Base-by-base conservation (phyloP, 2,329 filamentous ascomycete species). In the Fonsecaea erecta region DNA sequence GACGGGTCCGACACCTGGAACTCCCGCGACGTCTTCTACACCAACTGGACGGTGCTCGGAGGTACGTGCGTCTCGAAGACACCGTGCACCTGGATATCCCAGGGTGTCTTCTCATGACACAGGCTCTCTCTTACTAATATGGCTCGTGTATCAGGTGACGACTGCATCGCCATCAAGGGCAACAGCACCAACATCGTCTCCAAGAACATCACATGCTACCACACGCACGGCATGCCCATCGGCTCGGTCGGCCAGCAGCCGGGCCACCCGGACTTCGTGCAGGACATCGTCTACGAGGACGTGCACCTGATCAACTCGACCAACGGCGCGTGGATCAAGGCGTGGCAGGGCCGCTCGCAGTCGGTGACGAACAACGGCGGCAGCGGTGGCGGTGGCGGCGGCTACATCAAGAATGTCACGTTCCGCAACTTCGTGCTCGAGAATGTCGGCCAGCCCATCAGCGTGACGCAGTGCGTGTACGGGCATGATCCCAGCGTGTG, bases 151-250 rank as follows among this genome's bases (percentile, higher is more conserved):
- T 90, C 90, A 70, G 86, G 85, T 37, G 88, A 90, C 73, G 85
- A 92, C 73, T 91, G 89, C 66, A 86, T 91, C 12, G 88, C 87
- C 0, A 91, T 91, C 82, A 91, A 91, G 76, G 88, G 88, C 18
- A 91, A 91, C 74, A 87, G 84, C 71, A 90, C 87, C 51, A 83
- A 90, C 68, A 85, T 91, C 7, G 75, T 91, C 3, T 84, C 91
- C 4, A 88, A 91, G 73, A 87, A 88, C 67, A 77, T 91, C 3
- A 77, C 80, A 65, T 91, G 89, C 77, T 88, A 88, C 71, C 88
- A 88, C 35, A 90, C 86, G 2, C 89, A 91, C 72, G 89, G 89
- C 43, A 90, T 91, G 69, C 88, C 85, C 9, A 87, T 91, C n/a
- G 89, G 89, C 7, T 90, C 86, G 0, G 78, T 91, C 0, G 89